Evolutionary conservation across 306 rosid species (phyloP), one percentile per base, ranked within the genome.

Genomic region (Begonia fuchsioides): DNA sequence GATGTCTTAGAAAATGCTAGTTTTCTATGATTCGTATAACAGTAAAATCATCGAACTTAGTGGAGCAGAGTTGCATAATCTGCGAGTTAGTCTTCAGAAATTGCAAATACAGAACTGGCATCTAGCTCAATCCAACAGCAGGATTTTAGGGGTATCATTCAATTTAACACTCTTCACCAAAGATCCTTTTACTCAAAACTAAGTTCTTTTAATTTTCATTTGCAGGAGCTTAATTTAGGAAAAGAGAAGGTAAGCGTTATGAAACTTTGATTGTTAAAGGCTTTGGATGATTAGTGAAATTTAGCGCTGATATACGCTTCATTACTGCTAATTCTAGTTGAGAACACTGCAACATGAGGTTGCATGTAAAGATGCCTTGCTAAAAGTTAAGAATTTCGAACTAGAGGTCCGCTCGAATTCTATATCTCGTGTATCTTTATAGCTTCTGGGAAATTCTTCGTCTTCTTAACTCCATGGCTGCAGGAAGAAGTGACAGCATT

Each of bases 91-190:
- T 57, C 48, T 80, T 56, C 85, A 78, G 78, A 83, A 88, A 51
- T 63, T 88, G 68, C 88, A 83, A 68, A 63, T 72, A 15, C 96
- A 83, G 56, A 88, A 88, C 40, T 67, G 78, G 94, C 77, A 74
- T 56, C 88, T 88, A 58, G 86, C 93, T 63, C 94, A 84, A 71
- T 76, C 88, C 3, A 88, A 88, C 62, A 74, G 68, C 61, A 76
- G 66, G 48, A 81, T 83, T 78, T 69, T 72, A 58, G 95, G 83
- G 56, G 96, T 87, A 40, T 8, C 57, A 39, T 13, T 55, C 3
- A 26, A 1, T 56, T 17, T 13, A n/a, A 14, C 50, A 13, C 26
- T 26, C 35, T 43, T 39, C 45, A 47, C 53, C 17, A 59, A 51
- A 10, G 39, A 38, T 2, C 17, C 14, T 10, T 18, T n/a, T 46